phyloP scores from a whole-genome alignment of 768 basidiomycete genomes.

The Mycena rosella region DNA sequence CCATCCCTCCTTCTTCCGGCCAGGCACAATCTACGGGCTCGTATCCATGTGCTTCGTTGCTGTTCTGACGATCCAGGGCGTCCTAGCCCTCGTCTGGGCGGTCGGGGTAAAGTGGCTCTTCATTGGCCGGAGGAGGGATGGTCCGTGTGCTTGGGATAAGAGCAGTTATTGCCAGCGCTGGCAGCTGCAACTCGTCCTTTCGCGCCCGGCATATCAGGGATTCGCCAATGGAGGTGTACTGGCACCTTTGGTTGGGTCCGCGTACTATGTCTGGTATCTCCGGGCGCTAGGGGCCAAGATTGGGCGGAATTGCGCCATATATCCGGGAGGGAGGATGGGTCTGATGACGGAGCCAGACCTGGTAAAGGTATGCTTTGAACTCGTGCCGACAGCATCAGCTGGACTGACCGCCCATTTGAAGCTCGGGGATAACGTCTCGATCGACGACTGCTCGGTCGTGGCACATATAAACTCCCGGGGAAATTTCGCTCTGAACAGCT shows the following conservation, averaged over 20 bases:
- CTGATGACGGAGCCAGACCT: slow-evolving; percentile 65
- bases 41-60: slow-evolving; percentile 54
- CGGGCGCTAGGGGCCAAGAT: slow-evolving; percentile 58
- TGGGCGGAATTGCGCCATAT: slow-evolving; percentile 57
- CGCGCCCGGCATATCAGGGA: slow-evolving; percentile 51
- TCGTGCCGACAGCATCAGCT: too few relatives aligned
- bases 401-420: too few relatives aligned
- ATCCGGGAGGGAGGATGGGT: slow-evolving; percentile 54
- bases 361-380: slow-evolving; percentile 50
- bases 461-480: slow-evolving; percentile 62
- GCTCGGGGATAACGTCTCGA: slow-evolving; percentile 58
- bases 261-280: slow-evolving; percentile 59
- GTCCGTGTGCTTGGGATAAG: slow-evolving; percentile 58
- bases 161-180: slow-evolving; percentile 63
- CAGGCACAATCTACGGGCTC: slow-evolving; percentile 54
- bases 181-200: slow-evolving; percentile 58
- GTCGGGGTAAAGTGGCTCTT: slow-evolving; percentile 57
- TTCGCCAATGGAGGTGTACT: slow-evolving; percentile 57
- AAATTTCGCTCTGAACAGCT: slow-evolving; percentile 56
- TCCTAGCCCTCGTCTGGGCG: slow-evolving; percentile 54
- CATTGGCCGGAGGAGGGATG: slow-evolving; percentile 54
- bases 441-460: slow-evolving; percentile 62
- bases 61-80: slow-evolving; percentile 52
- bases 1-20: slow-evolving; percentile 50
- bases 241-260: slow-evolving; percentile 53